Conservation (phyloP, 1,284 basidiomycete genomes). For the Malassezia arunalokei region DNA sequence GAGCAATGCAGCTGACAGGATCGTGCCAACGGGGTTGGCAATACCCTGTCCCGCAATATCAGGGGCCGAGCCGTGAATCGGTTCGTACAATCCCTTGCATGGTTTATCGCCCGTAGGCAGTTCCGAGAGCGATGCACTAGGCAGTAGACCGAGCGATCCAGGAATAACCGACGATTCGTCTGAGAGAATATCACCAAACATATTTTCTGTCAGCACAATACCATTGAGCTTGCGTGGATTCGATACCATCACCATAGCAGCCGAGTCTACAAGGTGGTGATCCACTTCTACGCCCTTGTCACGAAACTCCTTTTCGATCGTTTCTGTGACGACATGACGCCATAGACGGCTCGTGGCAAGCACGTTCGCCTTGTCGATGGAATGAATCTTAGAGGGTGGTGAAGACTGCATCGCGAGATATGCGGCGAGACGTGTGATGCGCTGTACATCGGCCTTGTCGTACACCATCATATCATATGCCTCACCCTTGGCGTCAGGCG, state of each 20-base stretch:
- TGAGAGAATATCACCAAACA: conserved; percentile 59
- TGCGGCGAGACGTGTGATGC: conserved; percentile 89
- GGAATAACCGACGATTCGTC: conserved; percentile 96
- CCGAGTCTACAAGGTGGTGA: conserved; percentile 82
- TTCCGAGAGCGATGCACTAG: conserved; percentile 86
- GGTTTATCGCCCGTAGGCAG: conserved; percentile 64
- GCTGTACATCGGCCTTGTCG: conserved; percentile 75
- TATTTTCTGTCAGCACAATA: conserved; percentile 50
- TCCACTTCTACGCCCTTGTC: conserved; percentile 34
- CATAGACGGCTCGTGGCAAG: conserved; percentile 87
- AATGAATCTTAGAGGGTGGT: conserved; percentile 80
- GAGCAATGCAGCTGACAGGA: conserved; percentile 88
- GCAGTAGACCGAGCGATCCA: conserved; percentile 86
- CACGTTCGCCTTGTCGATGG: conserved; percentile 98
- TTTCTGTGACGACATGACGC: conserved; percentile 55
- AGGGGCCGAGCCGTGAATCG: conserved; percentile 65
- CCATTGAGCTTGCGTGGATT: conserved; percentile 91
- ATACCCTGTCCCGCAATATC: conserved; percentile 91
- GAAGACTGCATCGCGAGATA: conserved; percentile 69
- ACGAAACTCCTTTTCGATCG: conserved; percentile 36
- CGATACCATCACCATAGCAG: conserved; percentile 87
- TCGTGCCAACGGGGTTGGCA: conserved; percentile 93
- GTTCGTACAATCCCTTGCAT: conserved; percentile 79
- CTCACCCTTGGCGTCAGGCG: conserved; percentile 32
- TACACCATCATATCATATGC: conserved; percentile 61